Evolutionary conservation across 2,329 filamentous ascomycete genomes (phyloP).

Genomic region (Endoconidiophora polonica): DNA sequence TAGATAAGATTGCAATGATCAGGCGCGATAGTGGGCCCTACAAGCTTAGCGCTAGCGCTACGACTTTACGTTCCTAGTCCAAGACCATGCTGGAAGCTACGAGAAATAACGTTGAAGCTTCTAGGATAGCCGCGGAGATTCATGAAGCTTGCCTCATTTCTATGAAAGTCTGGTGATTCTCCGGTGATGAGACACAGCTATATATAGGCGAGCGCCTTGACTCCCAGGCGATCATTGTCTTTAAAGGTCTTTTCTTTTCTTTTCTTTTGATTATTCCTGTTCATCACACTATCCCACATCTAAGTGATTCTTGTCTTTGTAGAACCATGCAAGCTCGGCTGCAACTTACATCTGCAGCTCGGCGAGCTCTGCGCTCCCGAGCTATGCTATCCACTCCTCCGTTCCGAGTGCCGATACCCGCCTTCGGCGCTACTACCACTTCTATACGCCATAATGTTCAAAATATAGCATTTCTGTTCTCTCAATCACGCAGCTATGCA

Average conservation of each 20-base stretch:
- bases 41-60: conserved; percentile 6
- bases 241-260: too few species aligned
- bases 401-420: not conserved
- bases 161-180: not conserved
- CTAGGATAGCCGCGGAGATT: conserved; percentile 14
- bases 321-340: conserved; percentile 26
- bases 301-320: conserved; percentile 3
- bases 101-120: conserved; percentile 20
- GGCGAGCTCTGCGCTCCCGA: conserved; percentile 16
- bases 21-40: not conserved
- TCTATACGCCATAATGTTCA: conserved; percentile 21
- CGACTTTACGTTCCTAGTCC: not conserved
- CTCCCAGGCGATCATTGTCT: too few species aligned
- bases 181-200: not conserved
- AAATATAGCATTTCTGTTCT: not conserved
- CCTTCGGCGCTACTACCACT: conserved; percentile 16
- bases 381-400: not conserved
- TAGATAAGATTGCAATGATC: conserved; percentile 6
- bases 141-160: not conserved
- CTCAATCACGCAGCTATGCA: conserved; percentile 36
- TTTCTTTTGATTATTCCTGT: not conserved
- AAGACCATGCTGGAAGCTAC: conserved; percentile 21
- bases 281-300: not conserved
- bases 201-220: not conserved
- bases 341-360: conserved; percentile 24